Percentiles rank a stretch among this genome's conserved stretches.
These are phyloP conservation scores for Macrolepiota albuminosa DNA, from an alignment of 768 basidiomycete genomes.

Conservation along the genomic window DNA sequence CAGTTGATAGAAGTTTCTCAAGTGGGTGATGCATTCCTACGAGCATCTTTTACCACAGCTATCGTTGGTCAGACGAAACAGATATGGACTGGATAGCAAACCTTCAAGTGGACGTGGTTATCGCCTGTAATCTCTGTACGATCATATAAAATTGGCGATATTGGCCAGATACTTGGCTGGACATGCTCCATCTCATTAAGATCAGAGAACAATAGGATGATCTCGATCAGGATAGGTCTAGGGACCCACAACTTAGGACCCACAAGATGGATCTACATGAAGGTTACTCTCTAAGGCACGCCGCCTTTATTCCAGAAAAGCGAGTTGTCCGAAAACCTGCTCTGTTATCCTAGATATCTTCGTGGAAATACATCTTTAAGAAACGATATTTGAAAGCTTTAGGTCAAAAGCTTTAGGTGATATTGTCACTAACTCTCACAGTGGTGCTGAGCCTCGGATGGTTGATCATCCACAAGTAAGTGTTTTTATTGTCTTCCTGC, in stretches of 20 bases:
- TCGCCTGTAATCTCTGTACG: slow-evolving; percentile 10
- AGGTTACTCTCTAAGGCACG: not conserved
- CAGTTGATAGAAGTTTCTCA: not conserved
- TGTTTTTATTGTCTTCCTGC: not conserved
- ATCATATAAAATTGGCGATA: not conserved
- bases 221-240: not conserved
- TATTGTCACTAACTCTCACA: not conserved
- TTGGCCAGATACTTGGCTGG: not conserved
- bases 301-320: not conserved
- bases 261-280: not conserved
- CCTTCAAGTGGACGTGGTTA: slow-evolving; percentile 27
- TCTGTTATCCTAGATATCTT: not conserved
- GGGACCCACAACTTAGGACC: not conserved
- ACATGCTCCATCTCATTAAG: not conserved
- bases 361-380: not conserved
- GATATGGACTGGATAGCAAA: slow-evolving; percentile 25
- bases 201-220: not conserved
- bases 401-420: not conserved
- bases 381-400: not conserved
- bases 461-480: not conserved
- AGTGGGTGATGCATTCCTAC: slow-evolving; percentile 34
- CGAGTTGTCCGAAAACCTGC: not conserved
- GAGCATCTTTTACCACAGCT: slow-evolving; percentile 29
- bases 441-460: not conserved
- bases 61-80: slow-evolving; percentile 20